Percentiles rank a stretch among this genome's conserved stretches.
Evolutionary conservation across 371 early-diverging fungal genomes (phyloP).

Genomic region (Apophysomyces ossiformis): DNA sequence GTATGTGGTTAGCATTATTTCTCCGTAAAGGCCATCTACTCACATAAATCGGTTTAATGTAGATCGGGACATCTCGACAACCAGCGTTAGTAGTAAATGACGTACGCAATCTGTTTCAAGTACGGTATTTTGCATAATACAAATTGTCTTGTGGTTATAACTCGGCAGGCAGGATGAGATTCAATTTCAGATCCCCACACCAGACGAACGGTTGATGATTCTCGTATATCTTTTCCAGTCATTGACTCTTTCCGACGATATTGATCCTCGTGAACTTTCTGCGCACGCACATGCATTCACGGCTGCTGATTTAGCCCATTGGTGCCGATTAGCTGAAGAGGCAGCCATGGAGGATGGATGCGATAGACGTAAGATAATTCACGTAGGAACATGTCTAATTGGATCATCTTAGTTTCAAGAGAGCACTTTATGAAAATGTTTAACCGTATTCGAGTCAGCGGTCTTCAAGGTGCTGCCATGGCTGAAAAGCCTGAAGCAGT

Average conservation of each 20-base stretch:
- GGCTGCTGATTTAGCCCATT: constrained; percentile 60
- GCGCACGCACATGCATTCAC: constrained; percentile 59
- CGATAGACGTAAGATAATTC: neutral
- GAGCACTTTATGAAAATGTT: constrained; percentile 38
- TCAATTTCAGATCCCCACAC: constrained; percentile 60
- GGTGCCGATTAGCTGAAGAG: constrained; percentile 52
- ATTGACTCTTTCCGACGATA: constrained; percentile 1
- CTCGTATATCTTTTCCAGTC: constrained; percentile 29
- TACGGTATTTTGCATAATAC: constrained; percentile 9
- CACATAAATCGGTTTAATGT: neutral
- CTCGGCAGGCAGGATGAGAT: constrained; percentile 38
- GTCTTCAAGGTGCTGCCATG: constrained; percentile 39
- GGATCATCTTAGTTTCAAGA: constrained; percentile 12
- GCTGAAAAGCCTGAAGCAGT: constrained; percentile 60
- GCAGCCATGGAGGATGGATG: constrained; percentile 18
- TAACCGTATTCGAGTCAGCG: constrained; percentile 38
- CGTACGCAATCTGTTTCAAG: constrained; percentile 27
- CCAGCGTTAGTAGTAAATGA: constrained; percentile 13
- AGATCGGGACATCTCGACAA: constrained; percentile 29
- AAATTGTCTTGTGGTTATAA: constrained; percentile 22
- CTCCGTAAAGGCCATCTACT: neutral
- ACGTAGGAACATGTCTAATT: constrained; percentile 10
- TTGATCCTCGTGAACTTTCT: constrained; percentile 31
- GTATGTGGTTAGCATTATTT: neutral
- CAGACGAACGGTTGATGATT: constrained; percentile 50